Conservation (phyloP, 176 grass and related monocot species). For the Zizania latifolia region DNA sequence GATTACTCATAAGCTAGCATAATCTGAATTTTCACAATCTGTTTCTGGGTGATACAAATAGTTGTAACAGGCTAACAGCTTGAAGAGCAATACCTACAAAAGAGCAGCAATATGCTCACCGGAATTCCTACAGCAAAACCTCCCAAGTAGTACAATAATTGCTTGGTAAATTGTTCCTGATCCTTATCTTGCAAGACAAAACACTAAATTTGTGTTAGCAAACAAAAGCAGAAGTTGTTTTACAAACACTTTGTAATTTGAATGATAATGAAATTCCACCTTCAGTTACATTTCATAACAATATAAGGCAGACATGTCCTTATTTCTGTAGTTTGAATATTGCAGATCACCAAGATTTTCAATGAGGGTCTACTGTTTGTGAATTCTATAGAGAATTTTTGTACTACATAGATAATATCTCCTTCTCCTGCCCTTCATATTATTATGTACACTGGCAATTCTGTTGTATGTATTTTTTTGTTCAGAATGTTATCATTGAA, state of each 20-base stretch:
- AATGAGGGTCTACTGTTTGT: background rate
- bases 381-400: background rate
- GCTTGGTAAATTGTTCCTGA: conserved; percentile 84
- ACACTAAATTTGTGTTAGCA: conserved; percentile 31
- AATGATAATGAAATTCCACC: conserved; percentile 10
- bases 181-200: conserved; percentile 90
- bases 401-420: background rate
- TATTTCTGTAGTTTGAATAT: conserved; percentile 3
- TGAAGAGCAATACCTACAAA: conserved; percentile 88
- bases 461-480: background rate
- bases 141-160: conserved; percentile 83
- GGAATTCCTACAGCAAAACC: conserved; percentile 93
- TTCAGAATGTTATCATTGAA: background rate
- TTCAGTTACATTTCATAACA: background rate
- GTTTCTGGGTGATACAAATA: conserved; percentile 7
- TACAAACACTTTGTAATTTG: background rate
- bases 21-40: background rate
- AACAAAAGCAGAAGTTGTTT: background rate
- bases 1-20: background rate
- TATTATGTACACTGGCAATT: background rate
- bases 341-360: background rate
- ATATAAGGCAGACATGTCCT: background rate
- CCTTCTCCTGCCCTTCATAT: background rate
- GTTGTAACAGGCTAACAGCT: conserved; percentile 29
- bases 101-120: conserved; percentile 95